Conservation (phyloP, 2,329 filamentous ascomycete species). For the Iodosphaeria phyllophila region DNA sequence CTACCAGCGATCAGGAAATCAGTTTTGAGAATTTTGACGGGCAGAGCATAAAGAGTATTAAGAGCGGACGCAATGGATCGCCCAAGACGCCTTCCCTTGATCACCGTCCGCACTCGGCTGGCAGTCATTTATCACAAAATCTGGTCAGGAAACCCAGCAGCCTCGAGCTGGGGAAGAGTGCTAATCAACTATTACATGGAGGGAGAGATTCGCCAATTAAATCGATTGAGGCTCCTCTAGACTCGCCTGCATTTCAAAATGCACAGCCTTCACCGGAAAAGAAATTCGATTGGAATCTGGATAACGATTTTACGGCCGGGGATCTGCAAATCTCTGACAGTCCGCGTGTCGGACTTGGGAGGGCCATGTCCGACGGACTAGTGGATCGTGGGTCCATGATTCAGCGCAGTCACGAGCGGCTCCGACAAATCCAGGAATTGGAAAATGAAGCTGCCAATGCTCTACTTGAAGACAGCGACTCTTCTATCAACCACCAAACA, state of each 20-base stretch:
- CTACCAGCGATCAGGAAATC: slow-evolving; percentile 8
- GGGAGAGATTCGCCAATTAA: slow-evolving; percentile 4
- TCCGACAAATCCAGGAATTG: slow-evolving; percentile 16
- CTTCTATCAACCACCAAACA: slow-evolving; percentile 15
- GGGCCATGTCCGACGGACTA: slow-evolving; percentile 9
- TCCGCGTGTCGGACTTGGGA: slow-evolving; percentile 25
- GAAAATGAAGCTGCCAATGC: slow-evolving; percentile 14
- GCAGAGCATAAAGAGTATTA: too few species aligned
- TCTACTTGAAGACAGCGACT: slow-evolving; percentile 7
- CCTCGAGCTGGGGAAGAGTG: too few species aligned
- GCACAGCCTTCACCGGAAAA: slow-evolving; percentile 23
- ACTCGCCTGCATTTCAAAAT: slow-evolving; percentile 4
- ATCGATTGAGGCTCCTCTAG: slow-evolving; percentile 8
- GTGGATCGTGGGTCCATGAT: slow-evolving; percentile 3
- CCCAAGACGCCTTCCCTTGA: too few species aligned
- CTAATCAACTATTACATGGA: too few species aligned
- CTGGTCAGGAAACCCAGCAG: too few species aligned
- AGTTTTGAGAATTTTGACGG: slow-evolving; percentile 13
- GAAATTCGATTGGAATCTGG: slow-evolving; percentile 35
- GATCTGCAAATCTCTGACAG: slow-evolving; percentile 37
- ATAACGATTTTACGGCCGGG: slow-evolving; percentile 36
- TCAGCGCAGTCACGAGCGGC: slow-evolving; percentile 14
- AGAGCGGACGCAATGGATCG: too few species aligned
- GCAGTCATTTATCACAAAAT: too few species aligned
- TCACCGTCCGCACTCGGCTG: too few species aligned